Evolutionary conservation across 805 yeast genomes (phyloP).

Genomic region (Tetrapisispora pingtungensis): DNA sequence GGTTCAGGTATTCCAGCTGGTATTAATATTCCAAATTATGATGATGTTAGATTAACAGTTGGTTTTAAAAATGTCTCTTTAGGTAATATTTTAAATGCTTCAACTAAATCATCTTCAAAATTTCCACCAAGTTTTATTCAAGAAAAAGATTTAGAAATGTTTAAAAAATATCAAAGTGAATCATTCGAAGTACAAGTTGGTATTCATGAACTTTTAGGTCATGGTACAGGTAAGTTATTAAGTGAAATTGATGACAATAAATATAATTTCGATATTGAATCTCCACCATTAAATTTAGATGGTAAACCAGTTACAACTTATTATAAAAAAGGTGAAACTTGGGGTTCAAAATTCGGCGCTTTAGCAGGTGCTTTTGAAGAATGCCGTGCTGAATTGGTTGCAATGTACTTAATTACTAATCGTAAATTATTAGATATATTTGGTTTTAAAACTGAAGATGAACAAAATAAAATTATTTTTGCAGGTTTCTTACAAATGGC

Average conservation of each 20-base stretch:
- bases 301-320: slow-evolving; percentile 55
- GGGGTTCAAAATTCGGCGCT: slow-evolving; percentile 81
- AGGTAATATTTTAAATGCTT: slow-evolving; percentile 75
- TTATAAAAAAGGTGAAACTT: slow-evolving; percentile 75
- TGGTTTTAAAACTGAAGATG: slow-evolving; percentile 48
- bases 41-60: slow-evolving; percentile 69
- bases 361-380: slow-evolving; percentile 85
- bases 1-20: slow-evolving; percentile 92
- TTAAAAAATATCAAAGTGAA: slow-evolving; percentile 62
- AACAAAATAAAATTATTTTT: slow-evolving; percentile 53
- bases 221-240: slow-evolving; percentile 80
- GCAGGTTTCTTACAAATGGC: slow-evolving; percentile 75
- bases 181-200: slow-evolving; percentile 93
- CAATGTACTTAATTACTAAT: slow-evolving; percentile 67
- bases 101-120: slow-evolving; percentile 40
- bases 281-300: slow-evolving; percentile 53
- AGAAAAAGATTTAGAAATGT: slow-evolving; percentile 43
- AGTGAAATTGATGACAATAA: slow-evolving; percentile 47
- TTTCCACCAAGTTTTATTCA: slow-evolving; percentile 60
- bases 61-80: slow-evolving; percentile 87
- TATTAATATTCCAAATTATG: slow-evolving; percentile 86
- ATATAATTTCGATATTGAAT: slow-evolving; percentile 59
- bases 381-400: slow-evolving; percentile 87
- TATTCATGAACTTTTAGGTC: slow-evolving; percentile 83
- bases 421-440: slow-evolving; percentile 60